A percentile compares a stretch with the other conserved stretches of the same genome.
Evolutionary conservation across 352 stramenopile species (phyloP).

Genomic region (Phytophthora idaei): DNA sequence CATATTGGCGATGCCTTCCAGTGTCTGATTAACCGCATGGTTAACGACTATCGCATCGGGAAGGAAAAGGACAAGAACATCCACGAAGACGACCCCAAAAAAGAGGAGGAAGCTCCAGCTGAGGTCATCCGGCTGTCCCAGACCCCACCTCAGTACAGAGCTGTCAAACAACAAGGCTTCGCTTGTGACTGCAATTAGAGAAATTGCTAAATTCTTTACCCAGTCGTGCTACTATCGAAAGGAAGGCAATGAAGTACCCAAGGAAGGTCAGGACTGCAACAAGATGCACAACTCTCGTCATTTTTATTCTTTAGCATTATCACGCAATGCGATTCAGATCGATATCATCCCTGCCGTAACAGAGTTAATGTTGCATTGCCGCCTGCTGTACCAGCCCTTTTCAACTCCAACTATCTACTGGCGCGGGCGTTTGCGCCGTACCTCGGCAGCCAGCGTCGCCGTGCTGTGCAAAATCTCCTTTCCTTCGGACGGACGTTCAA

Average conservation of each 20-base stretch:
- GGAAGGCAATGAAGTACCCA: too few species aligned
- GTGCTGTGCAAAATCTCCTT: slow-evolving; percentile 88
- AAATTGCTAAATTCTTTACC: not conserved
- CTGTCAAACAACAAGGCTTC: slow-evolving; percentile 32
- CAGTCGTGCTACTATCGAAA: too few species aligned
- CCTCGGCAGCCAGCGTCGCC: slow-evolving; percentile 76
- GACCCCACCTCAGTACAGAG: slow-evolving; percentile 28
- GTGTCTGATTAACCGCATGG: slow-evolving; percentile 69
- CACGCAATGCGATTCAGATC: slow-evolving; percentile 19
- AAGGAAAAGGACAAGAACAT: slow-evolving; percentile 27
- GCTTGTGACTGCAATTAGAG: slow-evolving; percentile 63
- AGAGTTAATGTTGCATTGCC: too few species aligned
- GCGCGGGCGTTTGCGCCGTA: slow-evolving; percentile 75
- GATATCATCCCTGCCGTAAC: not conserved
- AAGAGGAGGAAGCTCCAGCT: slow-evolving; percentile 7
- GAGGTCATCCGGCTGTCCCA: slow-evolving; percentile 56
- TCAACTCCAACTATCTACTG: slow-evolving; percentile 25
- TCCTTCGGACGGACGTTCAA: slow-evolving; percentile 81
- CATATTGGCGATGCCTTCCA: slow-evolving; percentile 64
- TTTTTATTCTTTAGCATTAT: slow-evolving; percentile 21
- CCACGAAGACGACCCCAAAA: not conserved
- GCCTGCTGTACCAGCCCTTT: too few species aligned
- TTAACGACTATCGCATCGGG: slow-evolving; percentile 46
- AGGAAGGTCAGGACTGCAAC: not conserved
- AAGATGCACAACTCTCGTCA: slow-evolving; percentile 8